Evolutionary conservation across 257 asterid species (phyloP).

Genomic region (Perilla frutescens): DNA sequence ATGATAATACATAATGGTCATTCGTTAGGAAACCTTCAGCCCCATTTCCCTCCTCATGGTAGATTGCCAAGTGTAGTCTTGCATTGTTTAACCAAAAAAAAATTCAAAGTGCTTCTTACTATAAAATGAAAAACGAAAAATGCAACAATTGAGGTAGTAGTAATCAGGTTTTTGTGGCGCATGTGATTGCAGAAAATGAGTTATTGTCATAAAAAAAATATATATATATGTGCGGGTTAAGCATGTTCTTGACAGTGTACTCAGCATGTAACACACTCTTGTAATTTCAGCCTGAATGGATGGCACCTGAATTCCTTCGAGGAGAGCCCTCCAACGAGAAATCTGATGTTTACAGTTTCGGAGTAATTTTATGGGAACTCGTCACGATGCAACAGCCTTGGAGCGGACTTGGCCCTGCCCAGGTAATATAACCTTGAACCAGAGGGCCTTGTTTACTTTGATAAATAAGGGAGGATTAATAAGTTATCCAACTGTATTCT

Average conservation of each 20-base stretch:
- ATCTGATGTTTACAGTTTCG: conserved; percentile 92
- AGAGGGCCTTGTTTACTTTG: too few relatives aligned
- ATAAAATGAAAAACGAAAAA: not conserved
- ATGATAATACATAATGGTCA: too few relatives aligned
- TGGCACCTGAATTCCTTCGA: conserved; percentile 98
- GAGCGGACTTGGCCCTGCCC: conserved; percentile 95
- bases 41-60: not conserved
- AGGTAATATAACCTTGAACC: conserved; percentile 46
- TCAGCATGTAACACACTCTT: conserved; percentile 46
- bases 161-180: not conserved
- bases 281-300: conserved; percentile 96
- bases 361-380: conserved; percentile 96
- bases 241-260: conserved; percentile 32
- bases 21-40: not conserved
- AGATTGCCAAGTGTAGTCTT: not conserved
- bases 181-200: conserved; percentile 2
- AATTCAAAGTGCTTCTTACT: not conserved
- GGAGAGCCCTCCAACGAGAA: conserved; percentile 98
- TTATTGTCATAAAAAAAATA: conserved; percentile 20
- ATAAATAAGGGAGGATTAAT: too few relatives aligned
- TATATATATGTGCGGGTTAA: conserved; percentile 38
- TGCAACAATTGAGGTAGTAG: not conserved
- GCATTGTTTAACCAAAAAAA: not conserved
- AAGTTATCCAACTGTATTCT: too few relatives aligned
- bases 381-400: conserved; percentile 95